Conservation (phyloP, 2,329 filamentous ascomycete species). For the Colletotrichum caudatum region DNA sequence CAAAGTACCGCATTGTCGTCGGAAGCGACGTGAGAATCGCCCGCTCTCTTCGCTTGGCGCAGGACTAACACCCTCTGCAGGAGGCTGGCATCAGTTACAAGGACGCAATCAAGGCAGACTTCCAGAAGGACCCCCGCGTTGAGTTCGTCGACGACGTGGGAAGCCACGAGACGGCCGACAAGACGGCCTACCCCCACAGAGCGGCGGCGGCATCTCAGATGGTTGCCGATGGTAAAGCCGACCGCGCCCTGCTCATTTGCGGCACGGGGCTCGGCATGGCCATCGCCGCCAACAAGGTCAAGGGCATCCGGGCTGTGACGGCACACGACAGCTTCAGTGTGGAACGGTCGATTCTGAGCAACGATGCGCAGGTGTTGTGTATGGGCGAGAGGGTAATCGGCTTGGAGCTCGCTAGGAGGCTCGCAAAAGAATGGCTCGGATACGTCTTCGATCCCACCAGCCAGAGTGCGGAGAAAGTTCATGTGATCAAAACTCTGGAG, state of each 20-base stretch:
- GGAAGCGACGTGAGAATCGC: conserved; percentile 63
- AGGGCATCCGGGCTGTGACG: conserved; percentile 86
- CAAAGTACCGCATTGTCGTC: conserved; percentile 65
- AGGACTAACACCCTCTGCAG: conserved; percentile 46
- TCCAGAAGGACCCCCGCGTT: conserved; percentile 76
- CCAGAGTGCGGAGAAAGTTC: conserved; percentile 60
- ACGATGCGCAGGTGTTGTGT: conserved; percentile 88
- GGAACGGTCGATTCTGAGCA: conserved; percentile 83
- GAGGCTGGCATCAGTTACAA: conserved; percentile 85
- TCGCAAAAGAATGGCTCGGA: conserved; percentile 86
- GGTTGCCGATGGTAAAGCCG: conserved; percentile 72
- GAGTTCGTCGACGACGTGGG: conserved; percentile 79
- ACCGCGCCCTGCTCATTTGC: conserved; percentile 85
- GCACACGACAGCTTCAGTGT: conserved; percentile 89
- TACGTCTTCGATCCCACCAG: conserved; percentile 78
- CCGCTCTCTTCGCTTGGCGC: neutral
- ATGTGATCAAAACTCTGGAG: conserved; percentile 57
- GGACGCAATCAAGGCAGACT: conserved; percentile 78
- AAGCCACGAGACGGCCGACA: conserved; percentile 73
- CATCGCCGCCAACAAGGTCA: conserved; percentile 90
- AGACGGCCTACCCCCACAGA: conserved; percentile 84
- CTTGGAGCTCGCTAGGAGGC: conserved; percentile 79
- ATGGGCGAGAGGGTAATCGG: conserved; percentile 88
- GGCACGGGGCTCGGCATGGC: conserved; percentile 89
- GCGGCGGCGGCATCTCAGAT: conserved; percentile 78